These are phyloP conservation scores for Magnolia kwangsiensis DNA, from an alignment of 164 flowering plant species.

Conservation along the genomic window DNA sequence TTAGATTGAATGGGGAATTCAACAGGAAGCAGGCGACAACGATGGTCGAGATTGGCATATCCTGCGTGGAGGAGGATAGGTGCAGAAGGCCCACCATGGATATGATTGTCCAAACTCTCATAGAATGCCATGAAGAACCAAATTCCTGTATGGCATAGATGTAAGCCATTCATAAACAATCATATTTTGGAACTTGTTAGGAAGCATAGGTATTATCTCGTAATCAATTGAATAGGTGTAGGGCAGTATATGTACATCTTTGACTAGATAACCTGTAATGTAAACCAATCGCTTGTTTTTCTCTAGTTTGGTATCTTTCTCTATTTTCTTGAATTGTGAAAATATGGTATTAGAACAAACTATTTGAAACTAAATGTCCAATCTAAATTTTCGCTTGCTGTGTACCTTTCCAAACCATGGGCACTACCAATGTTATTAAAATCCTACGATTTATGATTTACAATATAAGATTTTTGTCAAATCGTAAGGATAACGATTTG, in stretches of 20 bases:
- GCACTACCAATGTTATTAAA: too few species aligned
- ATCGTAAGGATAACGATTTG: too few species aligned
- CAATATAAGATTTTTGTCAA: too few species aligned
- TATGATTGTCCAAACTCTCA: not conserved
- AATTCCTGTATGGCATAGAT: not conserved
- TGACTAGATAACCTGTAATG: not conserved
- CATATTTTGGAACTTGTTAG: too few species aligned
- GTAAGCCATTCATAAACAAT: too few species aligned
- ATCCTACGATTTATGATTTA: too few species aligned
- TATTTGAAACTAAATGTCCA: too few species aligned
- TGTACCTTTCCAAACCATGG: too few species aligned
- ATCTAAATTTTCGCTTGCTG: too few species aligned
- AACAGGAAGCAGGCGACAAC: constrained; percentile 16
- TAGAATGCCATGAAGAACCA: not conserved
- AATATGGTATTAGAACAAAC: too few species aligned
- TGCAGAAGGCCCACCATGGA: constrained; percentile 22
- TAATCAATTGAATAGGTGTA: not conserved
- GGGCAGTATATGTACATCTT: not conserved
- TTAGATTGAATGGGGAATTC: constrained; percentile 20
- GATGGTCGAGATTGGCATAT: constrained; percentile 22
- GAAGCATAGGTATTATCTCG: too few species aligned
- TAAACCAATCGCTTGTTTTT: not conserved
- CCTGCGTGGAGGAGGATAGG: constrained; percentile 26
- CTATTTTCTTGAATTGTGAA: too few species aligned
- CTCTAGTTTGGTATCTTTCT: not conserved